These are phyloP conservation scores for Vanderwaltozyma yarrowii DNA, from an alignment of 805 yeast genomes.

Conservation along the genomic window DNA sequence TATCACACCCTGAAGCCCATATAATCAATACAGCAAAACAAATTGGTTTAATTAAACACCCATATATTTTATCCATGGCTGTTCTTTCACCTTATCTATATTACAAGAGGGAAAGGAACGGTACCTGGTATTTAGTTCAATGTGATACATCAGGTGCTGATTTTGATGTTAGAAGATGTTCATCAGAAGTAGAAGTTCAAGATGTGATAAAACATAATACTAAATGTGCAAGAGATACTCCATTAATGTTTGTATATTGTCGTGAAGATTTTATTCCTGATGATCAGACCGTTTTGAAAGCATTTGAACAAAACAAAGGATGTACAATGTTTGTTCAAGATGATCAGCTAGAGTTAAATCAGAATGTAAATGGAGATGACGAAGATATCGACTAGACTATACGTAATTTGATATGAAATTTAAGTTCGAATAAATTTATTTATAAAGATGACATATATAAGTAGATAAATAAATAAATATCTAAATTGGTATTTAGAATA, in stretches of 20 bases:
- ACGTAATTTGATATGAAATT: no score
- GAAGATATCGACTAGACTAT: no score
- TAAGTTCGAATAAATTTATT: no score
- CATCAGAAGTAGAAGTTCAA: constrained; percentile 12
- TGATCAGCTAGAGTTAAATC: constrained; percentile 13
- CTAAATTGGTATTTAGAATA: no score
- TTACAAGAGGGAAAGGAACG: constrained; percentile 13
- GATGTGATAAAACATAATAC: constrained; percentile 18
- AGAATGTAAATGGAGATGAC: background rate
- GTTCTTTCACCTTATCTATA: constrained; percentile 24
- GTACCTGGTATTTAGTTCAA: constrained; percentile 16
- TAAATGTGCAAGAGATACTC: constrained; percentile 19
- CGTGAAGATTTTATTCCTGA: constrained; percentile 12
- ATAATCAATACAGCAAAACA: constrained; percentile 18
- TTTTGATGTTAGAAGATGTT: constrained; percentile 9
- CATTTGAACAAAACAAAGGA: constrained; percentile 16
- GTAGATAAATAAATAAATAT: no score
- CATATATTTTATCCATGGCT: constrained; percentile 18
- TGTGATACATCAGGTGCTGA: constrained; percentile 10
- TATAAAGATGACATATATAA: no score
- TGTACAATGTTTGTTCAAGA: constrained; percentile 12
- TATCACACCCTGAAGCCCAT: constrained; percentile 20
- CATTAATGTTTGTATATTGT: constrained; percentile 24
- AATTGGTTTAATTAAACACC: constrained; percentile 20
- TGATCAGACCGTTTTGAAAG: constrained; percentile 7